Percentiles rank a stretch among this genome's conserved stretches.
These are phyloP conservation scores for Malus hybrid DNA, from an alignment of 331 rosid species.

Conservation along the genomic window DNA sequence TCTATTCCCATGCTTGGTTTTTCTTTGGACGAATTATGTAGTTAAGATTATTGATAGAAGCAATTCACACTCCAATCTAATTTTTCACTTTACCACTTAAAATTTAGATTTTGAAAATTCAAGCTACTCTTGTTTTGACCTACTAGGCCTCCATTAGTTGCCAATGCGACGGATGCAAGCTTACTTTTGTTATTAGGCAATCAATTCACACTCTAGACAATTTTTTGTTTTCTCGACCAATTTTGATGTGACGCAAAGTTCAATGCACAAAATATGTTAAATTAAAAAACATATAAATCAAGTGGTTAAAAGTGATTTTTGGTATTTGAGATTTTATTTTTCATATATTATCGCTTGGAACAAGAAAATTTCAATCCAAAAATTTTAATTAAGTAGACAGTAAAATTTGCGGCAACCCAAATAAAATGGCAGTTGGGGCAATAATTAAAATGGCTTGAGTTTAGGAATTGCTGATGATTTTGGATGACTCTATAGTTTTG, in stretches of 20 bases:
- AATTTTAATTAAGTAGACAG: not conserved
- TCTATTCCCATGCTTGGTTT: not conserved
- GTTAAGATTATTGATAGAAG: not conserved
- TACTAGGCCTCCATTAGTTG: not conserved
- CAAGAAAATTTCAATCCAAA: not conserved
- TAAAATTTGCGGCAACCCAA: not conserved
- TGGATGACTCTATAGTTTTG: too few relatives aligned
- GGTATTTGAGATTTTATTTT: not conserved
- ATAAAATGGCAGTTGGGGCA: not conserved
- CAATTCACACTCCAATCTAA: not conserved
- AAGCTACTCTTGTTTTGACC: not conserved
- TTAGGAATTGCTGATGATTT: too few relatives aligned
- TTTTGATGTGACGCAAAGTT: too few relatives aligned
- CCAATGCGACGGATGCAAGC: not conserved
- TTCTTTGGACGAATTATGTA: too few relatives aligned
- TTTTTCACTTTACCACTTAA: not conserved
- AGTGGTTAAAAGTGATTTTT: too few relatives aligned
- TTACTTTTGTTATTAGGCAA: not conserved
- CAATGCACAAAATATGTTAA: too few relatives aligned
- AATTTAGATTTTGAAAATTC: too few relatives aligned
- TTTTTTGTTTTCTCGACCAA: too few relatives aligned
- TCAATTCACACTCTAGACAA: not conserved
- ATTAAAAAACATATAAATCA: too few relatives aligned
- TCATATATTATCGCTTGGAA: not conserved
- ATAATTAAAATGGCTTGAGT: too few relatives aligned